A percentile compares a stretch with the other conserved stretches of the same genome.
Evolutionary conservation across 805 yeast genomes (phyloP).

Genomic region (Pichia exigua): DNA sequence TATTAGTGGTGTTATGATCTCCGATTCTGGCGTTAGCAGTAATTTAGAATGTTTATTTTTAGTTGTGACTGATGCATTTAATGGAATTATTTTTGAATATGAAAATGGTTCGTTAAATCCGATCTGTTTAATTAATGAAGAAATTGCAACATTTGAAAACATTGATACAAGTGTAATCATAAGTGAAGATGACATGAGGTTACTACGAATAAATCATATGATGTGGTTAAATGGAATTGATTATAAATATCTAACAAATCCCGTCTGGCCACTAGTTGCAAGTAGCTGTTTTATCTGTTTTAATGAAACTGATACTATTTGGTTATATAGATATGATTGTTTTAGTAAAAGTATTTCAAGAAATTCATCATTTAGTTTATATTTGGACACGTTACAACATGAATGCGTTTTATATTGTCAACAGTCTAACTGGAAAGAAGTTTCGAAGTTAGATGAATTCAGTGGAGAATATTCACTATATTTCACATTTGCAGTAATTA

Average conservation of each 20-base stretch:
- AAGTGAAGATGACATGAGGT: background rate
- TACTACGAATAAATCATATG: background rate
- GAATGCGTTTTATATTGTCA: slow-evolving; percentile 11
- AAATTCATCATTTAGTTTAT: slow-evolving; percentile 4
- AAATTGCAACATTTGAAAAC: background rate
- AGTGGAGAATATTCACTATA: background rate
- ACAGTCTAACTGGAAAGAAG: slow-evolving; percentile 11
- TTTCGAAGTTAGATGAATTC: background rate
- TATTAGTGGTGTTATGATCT: slow-evolving; percentile 6
- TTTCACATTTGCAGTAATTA: slow-evolving; percentile 7
- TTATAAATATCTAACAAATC: background rate
- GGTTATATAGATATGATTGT: slow-evolving; percentile 9
- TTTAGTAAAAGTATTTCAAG: background rate
- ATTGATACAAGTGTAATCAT: slow-evolving; percentile 5
- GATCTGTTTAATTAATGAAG: slow-evolving; percentile 6
- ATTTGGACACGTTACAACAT: background rate
- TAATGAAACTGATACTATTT: slow-evolving; percentile 6
- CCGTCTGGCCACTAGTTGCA: slow-evolving; percentile 11
- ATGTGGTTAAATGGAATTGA: slow-evolving; percentile 11
- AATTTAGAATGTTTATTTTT: slow-evolving; percentile 6
- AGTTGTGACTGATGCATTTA: slow-evolving; percentile 12
- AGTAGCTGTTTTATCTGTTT: slow-evolving; percentile 11
- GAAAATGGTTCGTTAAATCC: slow-evolving; percentile 7
- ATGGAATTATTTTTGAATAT: slow-evolving; percentile 11
- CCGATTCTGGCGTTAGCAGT: slow-evolving; percentile 12